Evolutionary conservation across 31 red algal genomes (phyloP).

Genomic region (Asparagopsis taxiformis): DNA sequence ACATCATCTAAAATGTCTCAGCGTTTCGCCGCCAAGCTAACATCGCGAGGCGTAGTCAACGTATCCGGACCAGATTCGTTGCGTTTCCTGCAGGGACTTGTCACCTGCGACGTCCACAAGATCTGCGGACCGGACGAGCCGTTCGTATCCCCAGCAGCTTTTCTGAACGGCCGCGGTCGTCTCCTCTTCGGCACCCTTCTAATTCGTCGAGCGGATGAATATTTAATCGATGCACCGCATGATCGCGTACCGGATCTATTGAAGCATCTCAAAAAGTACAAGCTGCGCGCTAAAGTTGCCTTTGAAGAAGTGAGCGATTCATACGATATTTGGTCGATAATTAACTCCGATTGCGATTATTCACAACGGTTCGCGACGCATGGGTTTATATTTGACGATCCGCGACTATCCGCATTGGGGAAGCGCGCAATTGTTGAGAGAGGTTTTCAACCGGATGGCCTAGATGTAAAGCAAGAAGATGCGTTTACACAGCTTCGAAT

Average conservation of each 20-base stretch:
- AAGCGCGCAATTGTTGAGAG: slow-evolving; percentile 3
- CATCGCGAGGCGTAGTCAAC: slow-evolving; percentile 51
- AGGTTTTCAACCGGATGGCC: background rate
- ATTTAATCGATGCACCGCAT: slow-evolving; percentile 38
- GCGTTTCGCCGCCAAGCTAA: slow-evolving; percentile 18
- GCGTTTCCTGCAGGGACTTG: slow-evolving; percentile 59
- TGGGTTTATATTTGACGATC: slow-evolving; percentile 15
- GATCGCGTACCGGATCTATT: background rate
- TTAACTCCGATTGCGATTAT: slow-evolving; percentile 4
- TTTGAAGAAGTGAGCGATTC: slow-evolving; percentile 10
- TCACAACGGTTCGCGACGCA: background rate
- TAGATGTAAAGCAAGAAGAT: background rate
- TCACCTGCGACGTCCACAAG: slow-evolving; percentile 59
- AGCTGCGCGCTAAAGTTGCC: slow-evolving; percentile 34
- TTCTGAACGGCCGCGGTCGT: slow-evolving; percentile 68
- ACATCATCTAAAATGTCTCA: too few species aligned
- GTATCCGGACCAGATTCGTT: slow-evolving; percentile 38
- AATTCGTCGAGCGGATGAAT: slow-evolving; percentile 1
- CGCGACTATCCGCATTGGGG: slow-evolving; percentile 25
- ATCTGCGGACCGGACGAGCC: background rate
- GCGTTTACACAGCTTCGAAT: slow-evolving; percentile 7
- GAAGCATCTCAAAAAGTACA: slow-evolving; percentile 30
- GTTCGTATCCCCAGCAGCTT: slow-evolving; percentile 8
- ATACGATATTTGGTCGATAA: slow-evolving; percentile 30
- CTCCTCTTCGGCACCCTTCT: slow-evolving; percentile 60